Percentiles rank a stretch among this genome's conserved stretches.
phyloP scores from a whole-genome alignment of 108 stramenopile species.

The Mediolabrus comicus region DNA sequence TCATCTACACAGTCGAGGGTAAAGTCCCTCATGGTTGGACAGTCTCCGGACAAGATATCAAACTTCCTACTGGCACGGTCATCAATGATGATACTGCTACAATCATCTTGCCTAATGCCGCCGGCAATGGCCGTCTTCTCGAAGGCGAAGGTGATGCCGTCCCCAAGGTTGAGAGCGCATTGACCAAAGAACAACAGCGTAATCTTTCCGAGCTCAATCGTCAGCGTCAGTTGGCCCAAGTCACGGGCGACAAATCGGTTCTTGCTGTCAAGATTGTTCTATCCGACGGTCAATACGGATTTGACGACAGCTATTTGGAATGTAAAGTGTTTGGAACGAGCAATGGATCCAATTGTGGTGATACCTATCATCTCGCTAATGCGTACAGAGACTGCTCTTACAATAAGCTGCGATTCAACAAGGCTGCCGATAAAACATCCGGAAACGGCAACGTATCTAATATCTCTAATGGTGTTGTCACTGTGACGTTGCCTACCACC shows the following conservation, averaged over 20 bases:
- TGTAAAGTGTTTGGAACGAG: slow-evolving; percentile 40
- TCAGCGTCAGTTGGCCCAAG: neutral
- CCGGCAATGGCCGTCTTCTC: neutral
- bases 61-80: neutral
- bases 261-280: slow-evolving; percentile 7
- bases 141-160: neutral
- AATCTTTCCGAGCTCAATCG: neutral
- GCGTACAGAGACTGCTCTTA: slow-evolving; percentile 35
- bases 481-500: neutral
- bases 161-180: neutral
- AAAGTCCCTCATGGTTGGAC: neutral
- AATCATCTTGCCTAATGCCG: neutral
- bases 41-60: neutral
- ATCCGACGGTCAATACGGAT: slow-evolving; percentile 12
- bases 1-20: neutral
- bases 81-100: neutral
- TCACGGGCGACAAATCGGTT: slow-evolving; percentile 2
- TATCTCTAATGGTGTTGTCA: slow-evolving; percentile 18
- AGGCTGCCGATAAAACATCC: slow-evolving; percentile 6
- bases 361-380: slow-evolving; percentile 27
- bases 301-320: neutral
- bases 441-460: neutral
- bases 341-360: neutral
- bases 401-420: slow-evolving; percentile 11
- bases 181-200: neutral